Conservation (phyloP, 768 basidiomycete genomes). For the Boletus reticuloceps region DNA sequence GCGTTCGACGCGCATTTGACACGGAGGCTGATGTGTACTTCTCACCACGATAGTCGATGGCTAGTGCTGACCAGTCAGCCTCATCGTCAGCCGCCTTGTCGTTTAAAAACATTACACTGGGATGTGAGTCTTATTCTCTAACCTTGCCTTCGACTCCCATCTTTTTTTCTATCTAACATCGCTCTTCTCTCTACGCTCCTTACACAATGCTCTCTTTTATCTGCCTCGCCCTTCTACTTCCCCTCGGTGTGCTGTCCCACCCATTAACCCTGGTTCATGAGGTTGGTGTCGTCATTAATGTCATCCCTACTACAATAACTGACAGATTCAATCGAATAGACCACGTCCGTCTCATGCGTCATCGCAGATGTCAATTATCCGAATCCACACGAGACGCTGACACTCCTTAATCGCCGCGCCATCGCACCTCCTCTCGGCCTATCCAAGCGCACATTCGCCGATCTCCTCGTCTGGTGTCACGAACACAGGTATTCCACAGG, state of each 20-base stretch:
- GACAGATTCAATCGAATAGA: constrained; percentile 5
- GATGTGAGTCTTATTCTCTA: neutral
- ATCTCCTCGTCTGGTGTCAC: constrained; percentile 30
- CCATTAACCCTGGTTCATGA: constrained; percentile 15
- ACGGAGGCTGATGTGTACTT: too few species aligned
- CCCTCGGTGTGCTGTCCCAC: constrained; percentile 15
- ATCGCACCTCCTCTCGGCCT: constrained; percentile 23
- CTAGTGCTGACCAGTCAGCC: constrained; percentile 1
- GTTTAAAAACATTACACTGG: neutral
- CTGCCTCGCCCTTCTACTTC: constrained; percentile 18
- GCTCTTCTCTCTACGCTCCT: constrained; percentile 8
- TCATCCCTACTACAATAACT: neutral
- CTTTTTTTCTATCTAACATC: neutral
- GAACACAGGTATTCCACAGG: constrained; percentile 9
- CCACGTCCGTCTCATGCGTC: constrained; percentile 16
- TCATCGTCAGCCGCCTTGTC: constrained; percentile 12
- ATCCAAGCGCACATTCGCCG: constrained; percentile 19
- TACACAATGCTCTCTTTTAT: constrained; percentile 22
- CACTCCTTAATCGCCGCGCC: constrained; percentile 21
- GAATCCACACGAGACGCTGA: constrained; percentile 19
- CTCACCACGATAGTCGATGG: too few species aligned
- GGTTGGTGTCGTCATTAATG: neutral
- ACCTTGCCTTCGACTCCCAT: neutral
- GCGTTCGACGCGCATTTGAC: too few species aligned
- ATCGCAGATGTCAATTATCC: constrained; percentile 28